Conservation (phyloP, 371 early-diverging fungal species). For the Synchytrium microbalum region DNA sequence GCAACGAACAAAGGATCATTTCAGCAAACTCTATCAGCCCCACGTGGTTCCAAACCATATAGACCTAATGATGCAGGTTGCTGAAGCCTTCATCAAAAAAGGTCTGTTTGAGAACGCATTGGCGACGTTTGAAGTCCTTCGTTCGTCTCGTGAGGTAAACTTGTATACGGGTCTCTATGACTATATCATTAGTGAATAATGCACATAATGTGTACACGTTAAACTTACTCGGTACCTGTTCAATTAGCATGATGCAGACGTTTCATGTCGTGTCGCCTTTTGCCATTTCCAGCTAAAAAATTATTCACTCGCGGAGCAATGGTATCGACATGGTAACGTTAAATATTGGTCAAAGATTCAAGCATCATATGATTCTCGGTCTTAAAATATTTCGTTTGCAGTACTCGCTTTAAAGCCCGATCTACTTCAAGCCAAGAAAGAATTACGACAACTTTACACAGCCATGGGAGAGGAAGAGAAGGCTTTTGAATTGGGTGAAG, state of each 20-base stretch:
- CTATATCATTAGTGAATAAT: no score
- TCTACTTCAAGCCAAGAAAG: conserved; percentile 66
- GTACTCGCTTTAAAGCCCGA: conserved; percentile 46
- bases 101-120: conserved; percentile 59
- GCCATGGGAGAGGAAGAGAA: conserved; percentile 67
- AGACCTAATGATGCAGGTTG: conserved; percentile 75
- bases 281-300: not conserved
- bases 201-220: no score
- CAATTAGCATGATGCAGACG: not conserved
- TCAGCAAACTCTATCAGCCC: conserved; percentile 54
- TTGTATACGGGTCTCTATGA: no score
- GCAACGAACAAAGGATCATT: no score
- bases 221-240: no score
- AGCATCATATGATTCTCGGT: not conserved
- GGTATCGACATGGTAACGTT: not conserved
- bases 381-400: no score
- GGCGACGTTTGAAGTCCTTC: conserved; percentile 55
- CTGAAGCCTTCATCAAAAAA: conserved; percentile 66
- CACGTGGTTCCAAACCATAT: conserved; percentile 48
- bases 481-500: conserved; percentile 50
- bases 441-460: conserved; percentile 75
- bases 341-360: no score
- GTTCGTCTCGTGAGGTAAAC: no score
- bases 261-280: not conserved
- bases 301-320: not conserved